Percentiles rank a stretch among this genome's conserved stretches.
Conservation (phyloP, 2,329 filamentous ascomycete genomes). For the Botryotinia globosa region DNA sequence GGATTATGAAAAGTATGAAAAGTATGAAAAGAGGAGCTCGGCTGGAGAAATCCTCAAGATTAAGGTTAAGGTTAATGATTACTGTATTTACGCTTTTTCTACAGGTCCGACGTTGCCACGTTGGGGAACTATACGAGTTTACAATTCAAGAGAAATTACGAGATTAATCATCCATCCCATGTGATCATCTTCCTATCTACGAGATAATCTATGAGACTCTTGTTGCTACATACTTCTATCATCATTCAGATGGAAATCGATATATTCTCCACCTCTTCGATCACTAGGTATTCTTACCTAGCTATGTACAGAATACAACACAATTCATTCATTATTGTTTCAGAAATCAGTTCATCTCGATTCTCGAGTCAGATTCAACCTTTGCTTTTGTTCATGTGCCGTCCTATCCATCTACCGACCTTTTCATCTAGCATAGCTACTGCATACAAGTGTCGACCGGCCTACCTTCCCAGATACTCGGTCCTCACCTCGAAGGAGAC, state of each 20-base stretch:
- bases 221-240: too few relatives aligned
- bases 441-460: neutral
- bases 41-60: neutral
- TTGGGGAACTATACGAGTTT: neutral
- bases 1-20: too few relatives aligned
- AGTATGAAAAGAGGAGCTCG: neutral
- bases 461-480: neutral
- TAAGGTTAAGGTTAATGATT: neutral
- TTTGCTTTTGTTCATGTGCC: neutral
- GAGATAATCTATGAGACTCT: neutral
- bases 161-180: too few relatives aligned
- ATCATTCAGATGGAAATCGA: neutral
- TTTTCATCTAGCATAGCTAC: neutral
- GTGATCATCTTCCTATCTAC: neutral
- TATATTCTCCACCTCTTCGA: neutral
- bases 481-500: neutral
- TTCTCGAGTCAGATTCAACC: neutral
- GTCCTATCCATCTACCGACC: neutral
- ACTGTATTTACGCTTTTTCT: neutral
- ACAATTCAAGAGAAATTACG: neutral
- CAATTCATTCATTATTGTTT: neutral
- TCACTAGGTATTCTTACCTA: neutral
- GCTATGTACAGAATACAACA: neutral
- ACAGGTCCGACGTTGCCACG: neutral
- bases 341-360: neutral